Evolutionary conservation across 768 basidiomycete species (phyloP), one percentile per base, ranked within the genome.

Genomic region (Termitomyces bulborhizus): DNA sequence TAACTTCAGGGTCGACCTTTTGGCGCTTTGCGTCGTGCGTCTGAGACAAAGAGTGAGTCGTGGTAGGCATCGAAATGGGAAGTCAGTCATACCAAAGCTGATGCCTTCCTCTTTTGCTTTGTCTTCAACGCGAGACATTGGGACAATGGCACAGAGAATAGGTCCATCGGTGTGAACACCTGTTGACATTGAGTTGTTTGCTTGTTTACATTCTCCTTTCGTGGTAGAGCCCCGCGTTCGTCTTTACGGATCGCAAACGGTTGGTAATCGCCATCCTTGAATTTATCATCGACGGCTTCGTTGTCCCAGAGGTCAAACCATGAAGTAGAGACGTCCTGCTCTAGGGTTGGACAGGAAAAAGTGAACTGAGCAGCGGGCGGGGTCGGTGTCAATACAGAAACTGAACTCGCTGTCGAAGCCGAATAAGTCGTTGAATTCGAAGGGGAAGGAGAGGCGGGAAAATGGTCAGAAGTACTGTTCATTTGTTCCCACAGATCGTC

Each of bases 1-100:
- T 47, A 31, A 57, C 56, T 21, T 60, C 58, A 11, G 44, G 43
- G 15, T 65, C 58, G 15, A 51, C 4, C 37, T 57, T 62, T 29
- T 56, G 57, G 43, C 57, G 57, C 51, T 64, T 64, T 3, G 34
- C 6, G 27, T 51, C 47, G 18, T 45, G 45, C 18, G 36, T 51
- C 36, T 52, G 21, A 34, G 21, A 32, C 18, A 26, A 41, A 36
- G 15, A 18, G 9, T 40, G 6, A 41, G 13, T 16, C 8, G 11
- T 4, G 24, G 12, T 27, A 13, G n/a, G 7, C 13, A 15, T 1
- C 4, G 24, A 26, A 11, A 45, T 24, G 15, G 32, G 34, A 31
- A 39, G 4, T 16, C n/a, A 46, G 51, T 11, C 39, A 26, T 52
- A 58, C 54, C 46, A 18, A 44, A 31, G 36, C 39, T 1, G 31